Evolutionary conservation across 768 basidiomycete species (phyloP), one percentile per base, ranked within the genome.

Genomic region (Trametes cingulata): DNA sequence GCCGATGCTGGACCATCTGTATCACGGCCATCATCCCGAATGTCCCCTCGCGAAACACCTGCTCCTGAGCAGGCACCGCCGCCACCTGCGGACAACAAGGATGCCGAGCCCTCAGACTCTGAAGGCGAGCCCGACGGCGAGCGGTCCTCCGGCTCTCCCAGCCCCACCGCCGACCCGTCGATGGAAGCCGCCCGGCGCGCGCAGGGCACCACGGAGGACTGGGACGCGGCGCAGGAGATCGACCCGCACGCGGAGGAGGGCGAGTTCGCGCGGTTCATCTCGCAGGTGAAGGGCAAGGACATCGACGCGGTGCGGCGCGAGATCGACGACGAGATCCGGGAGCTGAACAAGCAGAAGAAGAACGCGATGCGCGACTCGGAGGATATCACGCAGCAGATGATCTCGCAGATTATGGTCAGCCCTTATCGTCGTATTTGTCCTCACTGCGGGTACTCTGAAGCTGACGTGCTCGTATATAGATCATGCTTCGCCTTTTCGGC

Each of bases 341-440:
- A 80, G 12, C 76, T 99, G 42, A 87, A 95, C 71, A 80, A 85
- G 72, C 90, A 95, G 75, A 83, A 85, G 71, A 95, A 93, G 72
- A 85, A 85, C 29, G 93, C 94, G 20, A 86, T 95, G 85, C 81
- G 95, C 12, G 95, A 98, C 74, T 90, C 93, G 2, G 97, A 98
- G 68, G 94, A 98, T 69, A 85, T 98, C 64, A 95, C 93, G 2
- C 90, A 93, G 70, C 91, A 96, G 65, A 98, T 96, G 95, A 82
- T 96, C 53, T 80, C 86, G 5, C 97, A 98, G 72, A 84, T 86
- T 61, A 84, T 85, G 79, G 82, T 82, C 36, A 27, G 75, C 40
- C 25, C 35, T 19, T n/a, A 52, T n/a, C 35, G 15, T 19, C 33
- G 29, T 20, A 20, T 20, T 54, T 58, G 24, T 49, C 25, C 49